These are phyloP conservation scores for Apiospora malaysiana DNA, from an alignment of 2,329 filamentous ascomycete genomes.

Conservation along the genomic window DNA sequence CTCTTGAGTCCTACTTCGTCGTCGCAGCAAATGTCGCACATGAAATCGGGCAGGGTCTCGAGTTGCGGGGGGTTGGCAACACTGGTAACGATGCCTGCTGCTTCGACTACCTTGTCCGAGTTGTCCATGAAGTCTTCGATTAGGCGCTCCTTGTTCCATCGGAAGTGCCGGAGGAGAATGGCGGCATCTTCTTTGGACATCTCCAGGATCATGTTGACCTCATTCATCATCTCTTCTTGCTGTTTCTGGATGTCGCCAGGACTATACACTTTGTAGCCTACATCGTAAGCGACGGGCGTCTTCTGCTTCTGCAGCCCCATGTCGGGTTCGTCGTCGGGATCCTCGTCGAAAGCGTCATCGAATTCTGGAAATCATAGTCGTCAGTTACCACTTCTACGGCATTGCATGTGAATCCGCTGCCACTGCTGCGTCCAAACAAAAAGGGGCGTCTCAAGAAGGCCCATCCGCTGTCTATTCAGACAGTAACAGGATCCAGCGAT, in stretches of 20 bases:
- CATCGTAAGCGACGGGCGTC: slow-evolving; percentile 78
- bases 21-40: slow-evolving; percentile 96
- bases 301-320: slow-evolving; percentile 67
- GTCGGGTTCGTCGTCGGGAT: slow-evolving; percentile 59
- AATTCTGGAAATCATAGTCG: slow-evolving; percentile 56
- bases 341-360: slow-evolving; percentile 61
- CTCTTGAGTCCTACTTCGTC: slow-evolving; percentile 78
- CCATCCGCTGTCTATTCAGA: background rate
- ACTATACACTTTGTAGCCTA: slow-evolving; percentile 81
- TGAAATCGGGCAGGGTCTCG: slow-evolving; percentile 75
- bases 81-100: slow-evolving; percentile 77
- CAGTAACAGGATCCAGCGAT: background rate
- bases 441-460: background rate
- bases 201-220: slow-evolving; percentile 90
- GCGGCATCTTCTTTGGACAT: slow-evolving; percentile 88
- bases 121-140: slow-evolving; percentile 97
- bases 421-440: background rate
- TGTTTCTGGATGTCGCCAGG: slow-evolving; percentile 83
- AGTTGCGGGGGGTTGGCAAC: slow-evolving; percentile 69
- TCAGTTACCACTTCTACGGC: slow-evolving; percentile 18
- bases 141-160: slow-evolving; percentile 95
- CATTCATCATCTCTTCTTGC: slow-evolving; percentile 84
- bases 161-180: slow-evolving; percentile 84
- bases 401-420: background rate
- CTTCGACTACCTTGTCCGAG: slow-evolving; percentile 78